These are phyloP conservation scores for Aspergillus melleus DNA, from an alignment of 2,329 filamentous ascomycete species.

Conservation along the genomic window DNA sequence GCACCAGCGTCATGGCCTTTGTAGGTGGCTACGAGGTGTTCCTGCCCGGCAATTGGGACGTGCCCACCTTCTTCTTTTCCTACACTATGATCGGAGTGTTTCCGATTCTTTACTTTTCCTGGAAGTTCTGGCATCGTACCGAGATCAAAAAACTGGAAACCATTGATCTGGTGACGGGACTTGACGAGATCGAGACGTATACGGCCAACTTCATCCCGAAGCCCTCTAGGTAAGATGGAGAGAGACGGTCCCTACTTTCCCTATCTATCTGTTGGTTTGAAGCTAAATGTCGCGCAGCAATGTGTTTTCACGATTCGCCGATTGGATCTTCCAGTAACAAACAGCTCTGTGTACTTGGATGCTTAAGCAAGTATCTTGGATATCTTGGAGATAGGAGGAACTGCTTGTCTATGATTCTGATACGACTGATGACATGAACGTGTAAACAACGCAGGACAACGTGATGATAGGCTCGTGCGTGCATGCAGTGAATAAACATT, in stretches of 20 bases:
- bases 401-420: not conserved
- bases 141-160: slow-evolving; percentile 57
- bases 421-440: not conserved
- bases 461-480: not conserved
- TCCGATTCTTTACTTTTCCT: slow-evolving; percentile 66
- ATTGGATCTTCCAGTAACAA: slow-evolving; percentile 20
- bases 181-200: slow-evolving; percentile 69
- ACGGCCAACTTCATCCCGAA: slow-evolving; percentile 58
- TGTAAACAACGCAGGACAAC: not conserved
- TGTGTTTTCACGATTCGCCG: slow-evolving; percentile 18
- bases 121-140: slow-evolving; percentile 70
- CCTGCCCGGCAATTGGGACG: slow-evolving; percentile 65
- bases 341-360: not conserved
- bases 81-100: slow-evolving; percentile 75
- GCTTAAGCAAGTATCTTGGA: not conserved
- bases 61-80: slow-evolving; percentile 72
- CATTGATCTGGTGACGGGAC: slow-evolving; percentile 62
- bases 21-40: slow-evolving; percentile 77
- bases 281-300: slow-evolving; percentile 24
- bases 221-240: slow-evolving; percentile 52
- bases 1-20: slow-evolving; percentile 69
- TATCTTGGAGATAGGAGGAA: not conserved
- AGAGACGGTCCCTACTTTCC: not conserved
- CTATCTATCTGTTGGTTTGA: not conserved
- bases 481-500: not conserved